Evolutionary conservation across 306 rosid genomes (phyloP).

Genomic region (Cucumis sativus): DNA sequence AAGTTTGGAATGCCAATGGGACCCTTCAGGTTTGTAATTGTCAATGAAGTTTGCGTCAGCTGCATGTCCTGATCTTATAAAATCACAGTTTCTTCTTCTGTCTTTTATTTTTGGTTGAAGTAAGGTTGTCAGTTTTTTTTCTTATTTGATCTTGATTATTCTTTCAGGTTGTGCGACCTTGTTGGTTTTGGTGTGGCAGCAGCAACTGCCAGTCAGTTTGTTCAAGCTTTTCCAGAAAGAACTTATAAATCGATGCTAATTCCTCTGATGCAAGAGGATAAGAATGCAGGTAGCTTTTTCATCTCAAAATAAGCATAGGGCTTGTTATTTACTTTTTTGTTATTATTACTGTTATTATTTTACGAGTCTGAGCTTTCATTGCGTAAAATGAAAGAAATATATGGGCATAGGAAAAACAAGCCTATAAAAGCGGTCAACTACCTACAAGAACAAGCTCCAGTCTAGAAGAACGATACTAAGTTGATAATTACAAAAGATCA

Average conservation of each 20-base stretch:
- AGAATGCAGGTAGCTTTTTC: conserved; percentile 52
- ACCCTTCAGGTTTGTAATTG: conserved; percentile 71
- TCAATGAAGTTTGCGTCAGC: conserved; percentile 6
- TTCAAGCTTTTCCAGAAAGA: conserved; percentile 60
- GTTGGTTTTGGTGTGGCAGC: conserved; percentile 89
- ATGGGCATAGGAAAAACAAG: background rate
- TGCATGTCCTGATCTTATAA: background rate
- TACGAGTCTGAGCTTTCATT: too few relatives aligned
- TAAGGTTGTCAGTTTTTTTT: background rate
- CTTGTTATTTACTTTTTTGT: too few relatives aligned
- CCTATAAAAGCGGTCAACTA: background rate
- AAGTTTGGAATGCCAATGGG: conserved; percentile 95
- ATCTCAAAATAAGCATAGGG: background rate
- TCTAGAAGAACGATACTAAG: background rate
- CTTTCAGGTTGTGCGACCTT: conserved; percentile 68
- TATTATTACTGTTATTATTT: too few relatives aligned
- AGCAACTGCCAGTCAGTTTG: conserved; percentile 57
- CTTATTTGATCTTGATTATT: background rate
- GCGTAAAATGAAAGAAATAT: too few relatives aligned
- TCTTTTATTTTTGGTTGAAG: too few relatives aligned
- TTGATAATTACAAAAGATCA: background rate
- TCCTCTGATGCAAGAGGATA: conserved; percentile 76
- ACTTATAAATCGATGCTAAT: conserved; percentile 74
- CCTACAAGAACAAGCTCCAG: background rate
- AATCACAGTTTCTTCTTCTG: background rate